Percentiles rank a stretch among this genome's conserved stretches.
Evolutionary conservation across 345 rosid species (phyloP).

Genomic region (Ceriops zippeliana): DNA sequence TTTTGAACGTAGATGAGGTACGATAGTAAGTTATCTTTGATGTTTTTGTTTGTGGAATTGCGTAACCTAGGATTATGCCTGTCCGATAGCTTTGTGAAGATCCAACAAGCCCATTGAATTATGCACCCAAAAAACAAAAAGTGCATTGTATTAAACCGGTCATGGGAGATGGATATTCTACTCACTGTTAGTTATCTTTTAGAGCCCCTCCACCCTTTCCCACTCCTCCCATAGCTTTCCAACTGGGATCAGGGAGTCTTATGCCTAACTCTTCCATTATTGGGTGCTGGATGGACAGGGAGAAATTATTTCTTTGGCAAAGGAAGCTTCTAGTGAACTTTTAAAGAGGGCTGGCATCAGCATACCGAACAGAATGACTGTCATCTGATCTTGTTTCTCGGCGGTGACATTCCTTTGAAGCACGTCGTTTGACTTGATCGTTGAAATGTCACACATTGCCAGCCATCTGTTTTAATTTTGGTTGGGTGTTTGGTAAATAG

Average conservation of each 20-base stretch:
- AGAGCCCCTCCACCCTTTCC: too few relatives aligned
- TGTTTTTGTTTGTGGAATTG: background rate
- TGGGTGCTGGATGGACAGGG: constrained; percentile 25
- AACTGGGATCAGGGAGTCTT: background rate
- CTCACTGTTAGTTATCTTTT: too few relatives aligned
- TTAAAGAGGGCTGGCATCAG: constrained; percentile 49
- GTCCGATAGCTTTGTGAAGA: background rate
- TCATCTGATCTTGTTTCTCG: constrained; percentile 22
- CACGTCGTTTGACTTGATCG: too few relatives aligned
- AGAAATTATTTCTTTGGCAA: constrained; percentile 41
- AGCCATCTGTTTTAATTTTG: too few relatives aligned
- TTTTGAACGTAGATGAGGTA: constrained; percentile 58
- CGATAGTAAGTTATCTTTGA: background rate
- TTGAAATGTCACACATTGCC: too few relatives aligned
- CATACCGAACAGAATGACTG: constrained; percentile 48
- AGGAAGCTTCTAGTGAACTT: constrained; percentile 42
- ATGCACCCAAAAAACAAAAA: too few relatives aligned
- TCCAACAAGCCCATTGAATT: background rate
- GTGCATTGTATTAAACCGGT: background rate
- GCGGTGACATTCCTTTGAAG: background rate
- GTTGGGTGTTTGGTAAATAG: too few relatives aligned
- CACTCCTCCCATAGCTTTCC: too few relatives aligned
- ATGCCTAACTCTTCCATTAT: background rate
- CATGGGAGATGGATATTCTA: background rate
- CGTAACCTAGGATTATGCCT: background rate